Evolutionary conservation across 108 stramenopile species (phyloP), one percentile per base, ranked within the genome.

Genomic region (Cyclotella distinguenda): DNA sequence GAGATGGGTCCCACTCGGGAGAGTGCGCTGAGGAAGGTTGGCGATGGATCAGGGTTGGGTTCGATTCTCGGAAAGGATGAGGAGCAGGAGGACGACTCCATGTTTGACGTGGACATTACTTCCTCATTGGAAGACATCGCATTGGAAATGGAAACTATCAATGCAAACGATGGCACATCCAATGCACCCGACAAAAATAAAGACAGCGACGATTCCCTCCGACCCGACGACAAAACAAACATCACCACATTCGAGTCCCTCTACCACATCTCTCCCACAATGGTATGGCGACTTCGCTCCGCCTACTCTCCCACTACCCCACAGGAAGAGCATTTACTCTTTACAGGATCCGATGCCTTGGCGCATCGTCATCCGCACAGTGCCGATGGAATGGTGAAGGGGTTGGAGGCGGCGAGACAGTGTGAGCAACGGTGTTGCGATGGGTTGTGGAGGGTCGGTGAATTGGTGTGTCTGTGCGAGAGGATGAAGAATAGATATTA

Each of bases 161-260:
- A 9, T 18, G 48, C n/a, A 15, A 39, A 52, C 19, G 13, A 62
- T 48, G 12, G 5, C 10, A 4, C 45, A 46, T 62, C 43, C 32
- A 15, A 34, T 21, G 19, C 60, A 0, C 5, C 22, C 27, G 22
- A 18, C 47, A 8, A 44, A 2, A 4, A 54, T 3, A 52, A 39
- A 50, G 45, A 43, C 49, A 44, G 33, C 23, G 45, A 35, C 64
- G 40, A 40, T 32, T 13, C 34, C 6, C 39, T 51, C 22, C 31
- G 16, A 23, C 27, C 38, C 16, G 23, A 39, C 19, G 39, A 26
- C 58, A 70, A 44, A 32, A 15, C 40, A 25, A 60, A 2, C 42
- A 77, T 64, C 44, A 77, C 67, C 43, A 50, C 67, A 13, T 77
- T 77, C 36, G 75, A 77, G 64, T 77, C 67, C n/a, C 54, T 77